Evolutionary conservation across 208 protist species (phyloP), one percentile per base, ranked within the genome.

Genomic region (Leishmania martiniquensis): DNA sequence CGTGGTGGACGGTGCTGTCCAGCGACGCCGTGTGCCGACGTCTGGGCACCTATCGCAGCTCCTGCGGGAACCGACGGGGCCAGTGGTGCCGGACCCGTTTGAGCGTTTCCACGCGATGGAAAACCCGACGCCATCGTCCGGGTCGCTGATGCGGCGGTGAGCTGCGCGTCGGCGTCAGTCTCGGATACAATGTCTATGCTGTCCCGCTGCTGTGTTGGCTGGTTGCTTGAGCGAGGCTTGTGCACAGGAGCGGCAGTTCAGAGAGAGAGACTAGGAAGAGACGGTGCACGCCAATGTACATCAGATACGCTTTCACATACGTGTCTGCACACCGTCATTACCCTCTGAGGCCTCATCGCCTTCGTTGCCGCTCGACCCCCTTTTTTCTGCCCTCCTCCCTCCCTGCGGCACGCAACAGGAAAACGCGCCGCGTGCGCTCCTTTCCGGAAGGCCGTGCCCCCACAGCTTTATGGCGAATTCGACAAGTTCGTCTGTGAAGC

Each of bases 61-160:
- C 32, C 76, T 98, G 29, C 80, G 87, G 5, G 22, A 57, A 32
- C 91, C 93, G 42, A 86, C 49, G 15, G 93, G 91, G 17, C 89
- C 90, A 0, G 39, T 94, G 39, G 87, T 97, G 54, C 51, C 72
- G 1, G 93, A 97, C 68, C 93, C 93, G 20, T 97, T 95, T 74
- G 93, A 95, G 83, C 77, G 68, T n/a, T 97, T 88, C 82, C 93
- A 87, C 68, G 89, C 93, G 34, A 95, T 97, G 91, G 83, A 81
- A 45, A 97, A 97, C 82, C 91, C 91, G 20, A 95, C 93, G 22
- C 81, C 86, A 10, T 88, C 84, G 25, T 89, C 87, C 25, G 93
- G 89, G 32, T 75, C 81, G 32, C 76, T 95, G 32, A 45, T 93
- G 22, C 78, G 82, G 25, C 84, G 80, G 2, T 83, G 20, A 73